Percentiles rank a stretch among this genome's conserved stretches.
Conservation (phyloP, 345 rosid species). For the Anastatica hierochuntica region DNA sequence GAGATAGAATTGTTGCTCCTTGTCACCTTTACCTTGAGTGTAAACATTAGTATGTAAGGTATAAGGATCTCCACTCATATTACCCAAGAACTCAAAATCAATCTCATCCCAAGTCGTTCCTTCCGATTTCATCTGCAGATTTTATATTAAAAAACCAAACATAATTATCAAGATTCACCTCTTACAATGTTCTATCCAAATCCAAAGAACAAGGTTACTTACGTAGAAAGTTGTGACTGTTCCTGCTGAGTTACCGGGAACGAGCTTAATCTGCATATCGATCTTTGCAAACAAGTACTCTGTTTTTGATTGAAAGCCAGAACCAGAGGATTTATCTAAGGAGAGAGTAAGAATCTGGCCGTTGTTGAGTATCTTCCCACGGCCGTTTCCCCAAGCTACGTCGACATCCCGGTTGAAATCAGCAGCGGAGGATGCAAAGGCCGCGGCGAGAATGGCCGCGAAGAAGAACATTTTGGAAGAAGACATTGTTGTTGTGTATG, state of each 20-base stretch:
- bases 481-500: constrained; percentile 5
- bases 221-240: constrained; percentile 18
- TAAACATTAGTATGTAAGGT: constrained; percentile 35
- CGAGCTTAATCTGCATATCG: constrained; percentile 51
- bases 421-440: constrained; percentile 11
- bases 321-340: constrained; percentile 47
- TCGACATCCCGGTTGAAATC: constrained; percentile 36
- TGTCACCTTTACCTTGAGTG: constrained; percentile 31
- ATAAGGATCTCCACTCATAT: constrained; percentile 32
- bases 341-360: constrained; percentile 52
- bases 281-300: constrained; percentile 46
- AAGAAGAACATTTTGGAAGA: constrained; percentile 12
- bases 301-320: constrained; percentile 50
- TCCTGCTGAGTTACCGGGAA: not conserved
- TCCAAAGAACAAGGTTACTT: no score
- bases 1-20: constrained; percentile 29
- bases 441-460: constrained; percentile 15
- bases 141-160: no score
- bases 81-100: constrained; percentile 39
- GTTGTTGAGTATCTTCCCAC: constrained; percentile 42
- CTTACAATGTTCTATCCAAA: no score
- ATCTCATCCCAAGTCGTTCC: constrained; percentile 40
- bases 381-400: constrained; percentile 52
- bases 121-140: constrained; percentile 46
- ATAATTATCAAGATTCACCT: not conserved